Conservation (phyloP, 768 basidiomycete genomes). For the Kwoniella sp. region DNA sequence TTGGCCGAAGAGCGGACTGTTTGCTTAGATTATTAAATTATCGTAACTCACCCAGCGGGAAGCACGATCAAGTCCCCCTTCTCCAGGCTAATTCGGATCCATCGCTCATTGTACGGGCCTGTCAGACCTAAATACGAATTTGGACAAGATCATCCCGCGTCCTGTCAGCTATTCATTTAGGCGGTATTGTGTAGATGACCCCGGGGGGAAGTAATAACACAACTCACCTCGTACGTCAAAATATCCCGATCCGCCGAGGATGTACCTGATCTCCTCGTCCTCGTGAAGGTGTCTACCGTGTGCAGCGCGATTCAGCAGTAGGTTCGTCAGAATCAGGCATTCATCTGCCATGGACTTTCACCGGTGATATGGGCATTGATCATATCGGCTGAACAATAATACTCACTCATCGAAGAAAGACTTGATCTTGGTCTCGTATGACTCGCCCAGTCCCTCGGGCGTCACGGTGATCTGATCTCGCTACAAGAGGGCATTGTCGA, state of each 20-base stretch:
- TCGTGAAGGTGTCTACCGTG: slow-evolving; percentile 80
- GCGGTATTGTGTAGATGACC: too few relatives aligned
- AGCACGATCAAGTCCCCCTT: slow-evolving; percentile 83
- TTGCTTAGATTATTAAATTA: slow-evolving; percentile 7
- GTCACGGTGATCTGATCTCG: slow-evolving; percentile 77
- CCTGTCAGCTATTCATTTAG: too few relatives aligned
- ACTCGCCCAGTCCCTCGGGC: slow-evolving; percentile 75
- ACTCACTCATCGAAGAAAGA: slow-evolving; percentile 79
- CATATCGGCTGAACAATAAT: background rate
- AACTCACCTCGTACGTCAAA: slow-evolving; percentile 85
- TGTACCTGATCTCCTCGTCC: slow-evolving; percentile 92
- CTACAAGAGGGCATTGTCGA: slow-evolving; percentile 19
- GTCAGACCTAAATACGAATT: slow-evolving; percentile 18
- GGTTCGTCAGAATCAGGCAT: background rate
- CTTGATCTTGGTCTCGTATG: slow-evolving; percentile 80
- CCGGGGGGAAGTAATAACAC: too few relatives aligned
- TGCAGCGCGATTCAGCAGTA: background rate
- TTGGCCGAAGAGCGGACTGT: background rate
- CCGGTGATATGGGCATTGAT: background rate
- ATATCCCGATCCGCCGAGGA: slow-evolving; percentile 82
- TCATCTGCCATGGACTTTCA: background rate
- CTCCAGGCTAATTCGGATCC: slow-evolving; percentile 77
- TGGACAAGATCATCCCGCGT: too few relatives aligned
- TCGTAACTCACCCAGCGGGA: slow-evolving; percentile 65
- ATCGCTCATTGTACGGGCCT: slow-evolving; percentile 56